Conservation (phyloP, 83 land plant genomes). For the Diphasiastrum complanatum region DNA sequence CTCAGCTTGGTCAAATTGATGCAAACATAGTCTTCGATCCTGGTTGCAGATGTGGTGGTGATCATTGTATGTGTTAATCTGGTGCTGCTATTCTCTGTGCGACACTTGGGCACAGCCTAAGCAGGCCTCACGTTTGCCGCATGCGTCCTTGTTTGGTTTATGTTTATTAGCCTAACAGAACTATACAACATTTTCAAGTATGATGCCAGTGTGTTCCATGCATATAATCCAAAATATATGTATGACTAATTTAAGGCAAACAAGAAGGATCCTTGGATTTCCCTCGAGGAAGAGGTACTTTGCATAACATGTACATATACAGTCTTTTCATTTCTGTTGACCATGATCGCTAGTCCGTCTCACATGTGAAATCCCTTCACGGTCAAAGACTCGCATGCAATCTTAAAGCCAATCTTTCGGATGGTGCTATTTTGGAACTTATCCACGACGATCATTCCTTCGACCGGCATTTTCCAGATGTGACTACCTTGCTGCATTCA, state of each 20-base stretch:
- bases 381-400: too few relatives aligned
- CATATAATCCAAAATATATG: conserved; percentile 21
- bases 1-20: too few relatives aligned
- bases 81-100: conserved; percentile 7
- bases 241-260: conserved; percentile 21
- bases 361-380: too few relatives aligned
- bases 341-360: too few relatives aligned
- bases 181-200: conserved; percentile 15
- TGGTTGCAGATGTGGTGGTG: conserved; percentile 3
- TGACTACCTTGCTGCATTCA: too few relatives aligned
- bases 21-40: too few relatives aligned
- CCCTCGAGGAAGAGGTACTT: conserved; percentile 22
- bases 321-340: too few relatives aligned
- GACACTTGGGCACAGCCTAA: conserved; percentile 18
- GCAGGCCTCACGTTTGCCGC: conserved; percentile 24
- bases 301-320: conserved; percentile 21
- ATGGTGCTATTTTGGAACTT: too few relatives aligned
- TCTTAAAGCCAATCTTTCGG: too few relatives aligned
- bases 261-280: conserved; percentile 18
- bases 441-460: too few relatives aligned
- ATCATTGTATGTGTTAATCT: neutral
- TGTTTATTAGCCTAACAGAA: neutral
- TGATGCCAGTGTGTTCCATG: conserved; percentile 14
- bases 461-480: too few relatives aligned
- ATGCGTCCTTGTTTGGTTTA: conserved; percentile 2